Percentiles rank a stretch among this genome's conserved stretches.
These are phyloP conservation scores for Rhododendron ferrugineum DNA, from an alignment of 148 eudicot genomes.

Conservation along the genomic window DNA sequence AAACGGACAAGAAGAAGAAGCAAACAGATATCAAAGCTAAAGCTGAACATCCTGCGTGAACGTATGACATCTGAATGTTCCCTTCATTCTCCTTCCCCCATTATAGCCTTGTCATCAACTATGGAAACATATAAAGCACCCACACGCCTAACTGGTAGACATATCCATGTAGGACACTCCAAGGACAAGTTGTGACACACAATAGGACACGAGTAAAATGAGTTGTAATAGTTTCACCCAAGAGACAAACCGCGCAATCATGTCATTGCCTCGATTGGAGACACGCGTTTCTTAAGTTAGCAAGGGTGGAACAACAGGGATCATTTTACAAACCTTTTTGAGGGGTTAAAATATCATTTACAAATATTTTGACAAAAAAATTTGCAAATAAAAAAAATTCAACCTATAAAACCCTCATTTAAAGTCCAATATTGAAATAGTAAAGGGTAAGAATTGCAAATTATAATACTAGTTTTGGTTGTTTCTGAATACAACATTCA, in stretches of 20 bases:
- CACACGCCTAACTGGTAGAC: background rate
- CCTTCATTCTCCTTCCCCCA: background rate
- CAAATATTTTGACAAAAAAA: no score
- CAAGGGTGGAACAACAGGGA: background rate
- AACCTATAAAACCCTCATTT: background rate
- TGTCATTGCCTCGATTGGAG: background rate
- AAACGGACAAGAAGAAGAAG: background rate
- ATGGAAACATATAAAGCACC: background rate
- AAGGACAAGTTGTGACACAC: background rate
- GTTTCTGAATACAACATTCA: background rate
- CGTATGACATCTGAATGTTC: background rate
- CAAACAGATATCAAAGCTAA: background rate
- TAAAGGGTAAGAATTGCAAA: background rate
- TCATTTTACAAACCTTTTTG: background rate
- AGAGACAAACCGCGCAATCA: background rate
- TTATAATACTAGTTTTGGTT: background rate
- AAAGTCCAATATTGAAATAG: background rate
- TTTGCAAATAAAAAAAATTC: background rate
- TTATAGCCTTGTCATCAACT: background rate
- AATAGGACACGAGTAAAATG: background rate
- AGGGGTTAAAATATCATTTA: background rate
- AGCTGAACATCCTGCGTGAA: background rate
- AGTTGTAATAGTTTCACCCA: background rate
- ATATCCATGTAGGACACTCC: background rate
- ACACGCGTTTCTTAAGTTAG: background rate